Evolutionary conservation across 768 basidiomycete species (phyloP).

Genomic region (Panus rudis): DNA sequence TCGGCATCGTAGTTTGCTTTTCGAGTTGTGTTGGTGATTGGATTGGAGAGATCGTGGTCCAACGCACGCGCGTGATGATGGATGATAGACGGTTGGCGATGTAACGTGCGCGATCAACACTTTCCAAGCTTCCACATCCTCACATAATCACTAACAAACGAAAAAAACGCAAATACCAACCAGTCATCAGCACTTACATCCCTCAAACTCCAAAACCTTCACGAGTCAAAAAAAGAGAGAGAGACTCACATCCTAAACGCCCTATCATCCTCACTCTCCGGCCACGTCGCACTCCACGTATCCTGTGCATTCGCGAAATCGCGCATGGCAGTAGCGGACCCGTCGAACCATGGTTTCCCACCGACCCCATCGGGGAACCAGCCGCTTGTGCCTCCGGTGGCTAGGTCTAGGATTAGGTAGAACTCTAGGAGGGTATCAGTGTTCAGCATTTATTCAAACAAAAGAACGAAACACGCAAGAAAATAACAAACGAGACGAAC

Average conservation of each 20-base stretch:
- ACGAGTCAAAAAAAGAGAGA: not conserved
- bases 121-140: constrained; percentile 29
- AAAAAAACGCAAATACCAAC: not conserved
- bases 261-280: constrained; percentile 47
- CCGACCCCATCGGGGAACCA: constrained; percentile 61
- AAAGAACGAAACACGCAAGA: not conserved
- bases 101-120: no score
- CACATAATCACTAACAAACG: constrained; percentile 24
- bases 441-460: no score
- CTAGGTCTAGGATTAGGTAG: constrained; percentile 76
- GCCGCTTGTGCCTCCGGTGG: constrained; percentile 74
- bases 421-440: constrained; percentile 42
- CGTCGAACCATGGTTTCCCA: constrained; percentile 60
- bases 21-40: no score
- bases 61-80: no score
- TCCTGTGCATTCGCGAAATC: constrained; percentile 57
- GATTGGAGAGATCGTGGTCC: no score
- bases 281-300: constrained; percentile 76
- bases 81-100: no score
- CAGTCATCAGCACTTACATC: not conserved
- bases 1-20: no score
- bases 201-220: no score
- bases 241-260: constrained; percentile 58
- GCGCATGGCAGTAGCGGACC: constrained; percentile 55
- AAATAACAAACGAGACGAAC: constrained; percentile 22